Conservation (phyloP, 2,329 filamentous ascomycete genomes). For the Hypoxylon sp. region DNA sequence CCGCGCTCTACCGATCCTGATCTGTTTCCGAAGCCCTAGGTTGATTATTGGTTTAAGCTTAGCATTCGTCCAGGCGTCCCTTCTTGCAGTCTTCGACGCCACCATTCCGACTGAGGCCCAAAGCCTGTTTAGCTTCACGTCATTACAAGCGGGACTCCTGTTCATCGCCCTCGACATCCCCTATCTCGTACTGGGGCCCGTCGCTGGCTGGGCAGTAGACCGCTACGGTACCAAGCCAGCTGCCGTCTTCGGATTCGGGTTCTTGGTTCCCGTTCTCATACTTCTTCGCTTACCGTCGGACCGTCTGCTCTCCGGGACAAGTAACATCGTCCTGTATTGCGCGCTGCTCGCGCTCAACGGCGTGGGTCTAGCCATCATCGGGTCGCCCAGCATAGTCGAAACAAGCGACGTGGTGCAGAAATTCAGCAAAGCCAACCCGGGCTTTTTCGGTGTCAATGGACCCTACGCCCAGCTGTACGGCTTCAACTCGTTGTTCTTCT, state of each 20-base stretch:
- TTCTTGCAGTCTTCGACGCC: conserved; percentile 58
- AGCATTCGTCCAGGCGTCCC: conserved; percentile 60
- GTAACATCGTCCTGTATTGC: conserved; percentile 48
- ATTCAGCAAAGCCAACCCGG: conserved; percentile 68
- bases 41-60: conserved; percentile 58
- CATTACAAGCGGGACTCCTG: conserved; percentile 56
- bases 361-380: conserved; percentile 67
- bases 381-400: conserved; percentile 70
- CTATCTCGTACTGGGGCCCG: conserved; percentile 54
- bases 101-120: conserved; percentile 58
- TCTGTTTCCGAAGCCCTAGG: conserved; percentile 58
- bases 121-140: conserved; percentile 56
- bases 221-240: conserved; percentile 55
- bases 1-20: conserved; percentile 63
- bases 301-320: conserved; percentile 51
- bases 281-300: conserved; percentile 70
- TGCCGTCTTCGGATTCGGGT: conserved; percentile 62
- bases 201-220: conserved; percentile 57
- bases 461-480: conserved; percentile 77
- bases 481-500: conserved; percentile 74
- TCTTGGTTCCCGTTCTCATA: conserved; percentile 71
- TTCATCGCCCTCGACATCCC: conserved; percentile 58
- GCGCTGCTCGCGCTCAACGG: conserved; percentile 61
- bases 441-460: conserved; percentile 68
- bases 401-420: conserved; percentile 68